These are phyloP conservation scores for Orbilia oligospora DNA, from an alignment of 2,329 filamentous ascomycete species.

Conservation along the genomic window DNA sequence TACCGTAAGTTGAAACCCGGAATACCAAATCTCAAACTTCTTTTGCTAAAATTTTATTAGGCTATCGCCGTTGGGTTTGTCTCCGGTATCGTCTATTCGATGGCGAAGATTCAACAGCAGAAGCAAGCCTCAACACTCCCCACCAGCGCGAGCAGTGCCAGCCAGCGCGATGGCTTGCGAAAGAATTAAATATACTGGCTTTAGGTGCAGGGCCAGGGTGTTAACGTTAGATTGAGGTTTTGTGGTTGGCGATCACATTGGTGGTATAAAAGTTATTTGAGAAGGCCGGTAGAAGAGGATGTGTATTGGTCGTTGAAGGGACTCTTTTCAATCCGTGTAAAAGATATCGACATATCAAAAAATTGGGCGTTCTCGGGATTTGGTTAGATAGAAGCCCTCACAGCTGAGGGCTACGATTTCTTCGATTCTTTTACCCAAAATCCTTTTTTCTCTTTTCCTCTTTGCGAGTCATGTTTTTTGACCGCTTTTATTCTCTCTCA, in stretches of 20 bases:
- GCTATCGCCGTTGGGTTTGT: conserved; percentile 93
- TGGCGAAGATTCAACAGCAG: conserved; percentile 86
- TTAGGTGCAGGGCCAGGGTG: neutral
- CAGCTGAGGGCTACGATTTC: conserved; percentile 44
- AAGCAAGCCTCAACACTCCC: conserved; percentile 76
- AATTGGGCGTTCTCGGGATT: conserved; percentile 57
- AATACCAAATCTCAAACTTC: neutral
- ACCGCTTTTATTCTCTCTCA: neutral
- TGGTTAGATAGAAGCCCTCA: conserved; percentile 49
- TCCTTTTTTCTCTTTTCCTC: conserved; percentile 10
- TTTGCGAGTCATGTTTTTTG: conserved; percentile 3
- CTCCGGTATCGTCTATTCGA: conserved; percentile 89
- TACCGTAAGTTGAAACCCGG: conserved; percentile 61
- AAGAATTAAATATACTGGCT: conserved; percentile 45
- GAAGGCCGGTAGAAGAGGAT: neutral
- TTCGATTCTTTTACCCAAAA: conserved; percentile 48
- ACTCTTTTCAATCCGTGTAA: conserved; percentile 39
- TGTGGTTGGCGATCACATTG: conserved; percentile 5
- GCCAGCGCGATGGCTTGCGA: conserved; percentile 87
- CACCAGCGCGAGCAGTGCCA: conserved; percentile 92
- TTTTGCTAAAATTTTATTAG: conserved; percentile 67
- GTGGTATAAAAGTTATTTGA: conserved; percentile 19
- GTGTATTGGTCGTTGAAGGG: neutral
- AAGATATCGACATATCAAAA: conserved; percentile 52
- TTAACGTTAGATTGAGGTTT: neutral